These are phyloP conservation scores for Elongisporangium prolatum DNA, from an alignment of 352 stramenopile genomes.

Conservation along the genomic window DNA sequence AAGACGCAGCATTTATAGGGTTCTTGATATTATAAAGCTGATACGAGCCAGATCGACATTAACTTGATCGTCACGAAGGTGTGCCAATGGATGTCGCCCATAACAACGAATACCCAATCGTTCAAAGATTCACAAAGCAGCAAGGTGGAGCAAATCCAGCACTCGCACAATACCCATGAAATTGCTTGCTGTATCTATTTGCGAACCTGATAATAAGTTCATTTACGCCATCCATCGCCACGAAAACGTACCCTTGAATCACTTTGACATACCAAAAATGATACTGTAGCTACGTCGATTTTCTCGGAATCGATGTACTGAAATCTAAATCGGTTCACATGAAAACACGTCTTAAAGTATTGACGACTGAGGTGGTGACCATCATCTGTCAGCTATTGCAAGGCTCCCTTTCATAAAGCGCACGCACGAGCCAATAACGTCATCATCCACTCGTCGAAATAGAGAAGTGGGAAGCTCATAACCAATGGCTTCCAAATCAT, in stretches of 20 bases:
- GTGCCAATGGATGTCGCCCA: constrained; percentile 2
- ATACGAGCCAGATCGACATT: constrained; percentile 1
- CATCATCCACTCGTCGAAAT: constrained; percentile 18
- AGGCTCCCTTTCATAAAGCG: constrained; percentile 15
- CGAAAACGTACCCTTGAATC: constrained; percentile 15
- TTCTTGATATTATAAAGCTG: constrained; percentile 14
- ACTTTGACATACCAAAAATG: constrained; percentile 17
- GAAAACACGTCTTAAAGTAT: constrained; percentile 1
- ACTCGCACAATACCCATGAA: constrained; percentile 15
- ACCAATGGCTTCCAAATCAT: constrained; percentile 19
- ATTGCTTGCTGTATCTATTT: constrained; percentile 13
- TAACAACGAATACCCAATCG: constrained; percentile 24
- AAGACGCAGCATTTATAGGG: constrained; percentile 2
- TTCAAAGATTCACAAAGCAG: constrained; percentile 14
- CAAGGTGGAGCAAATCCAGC: constrained; percentile 12
- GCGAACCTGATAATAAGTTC: constrained; percentile 22
- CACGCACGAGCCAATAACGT: constrained; percentile 11
- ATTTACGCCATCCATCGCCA: constrained; percentile 8
- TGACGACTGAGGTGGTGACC: constrained; percentile 9
- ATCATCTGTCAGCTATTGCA: constrained; percentile 12
- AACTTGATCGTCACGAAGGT: background rate
- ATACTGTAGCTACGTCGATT: constrained; percentile 7
- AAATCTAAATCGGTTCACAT: constrained; percentile 14
- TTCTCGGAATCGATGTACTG: constrained; percentile 19
- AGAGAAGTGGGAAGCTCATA: constrained; percentile 21